phyloP scores from a whole-genome alignment of 139 green algal genomes.

The Coccomyxa sp. region DNA sequence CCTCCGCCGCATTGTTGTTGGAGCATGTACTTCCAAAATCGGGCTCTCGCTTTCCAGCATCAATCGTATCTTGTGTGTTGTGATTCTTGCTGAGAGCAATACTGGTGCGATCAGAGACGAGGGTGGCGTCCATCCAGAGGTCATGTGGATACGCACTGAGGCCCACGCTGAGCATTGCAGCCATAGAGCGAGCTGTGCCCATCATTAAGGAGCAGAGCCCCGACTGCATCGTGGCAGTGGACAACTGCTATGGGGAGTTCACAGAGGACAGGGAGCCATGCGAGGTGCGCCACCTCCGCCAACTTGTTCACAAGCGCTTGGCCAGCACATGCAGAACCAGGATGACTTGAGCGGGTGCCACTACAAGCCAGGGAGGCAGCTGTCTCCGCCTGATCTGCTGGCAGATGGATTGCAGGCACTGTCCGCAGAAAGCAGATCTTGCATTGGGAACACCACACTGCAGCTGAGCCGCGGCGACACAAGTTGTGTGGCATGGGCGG shows the following conservation, averaged over 20 bases:
- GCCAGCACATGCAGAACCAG: neutral
- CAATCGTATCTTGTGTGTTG: no score
- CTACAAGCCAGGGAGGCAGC: neutral
- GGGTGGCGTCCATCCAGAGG: slow-evolving; percentile 85
- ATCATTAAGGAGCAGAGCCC: slow-evolving; percentile 60
- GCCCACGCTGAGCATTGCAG: slow-evolving; percentile 73
- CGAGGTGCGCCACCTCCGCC: slow-evolving; percentile 21
- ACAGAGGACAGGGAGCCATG: slow-evolving; percentile 80
- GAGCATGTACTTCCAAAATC: no score
- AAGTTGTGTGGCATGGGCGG: neutral
- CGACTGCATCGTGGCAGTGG: slow-evolving; percentile 76
- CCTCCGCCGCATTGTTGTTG: no score
- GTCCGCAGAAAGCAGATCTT: no score
- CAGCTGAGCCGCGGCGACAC: no score
- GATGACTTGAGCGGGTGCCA: neutral
- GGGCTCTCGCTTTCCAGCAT: no score
- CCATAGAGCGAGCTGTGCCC: slow-evolving; percentile 59
- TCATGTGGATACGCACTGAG: slow-evolving; percentile 92
- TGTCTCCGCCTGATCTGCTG: no score
- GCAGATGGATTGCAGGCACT: no score
- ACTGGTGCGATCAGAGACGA: slow-evolving; percentile 20
- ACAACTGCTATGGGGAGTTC: slow-evolving; percentile 99
- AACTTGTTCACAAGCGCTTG: no score
- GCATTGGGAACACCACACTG: no score
- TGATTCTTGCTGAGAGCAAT: no score